A percentile compares a stretch with the other conserved stretches of the same genome.
Evolutionary conservation across 2,329 filamentous ascomycete genomes (phyloP).

Genomic region (Cladosporium oxysporum): DNA sequence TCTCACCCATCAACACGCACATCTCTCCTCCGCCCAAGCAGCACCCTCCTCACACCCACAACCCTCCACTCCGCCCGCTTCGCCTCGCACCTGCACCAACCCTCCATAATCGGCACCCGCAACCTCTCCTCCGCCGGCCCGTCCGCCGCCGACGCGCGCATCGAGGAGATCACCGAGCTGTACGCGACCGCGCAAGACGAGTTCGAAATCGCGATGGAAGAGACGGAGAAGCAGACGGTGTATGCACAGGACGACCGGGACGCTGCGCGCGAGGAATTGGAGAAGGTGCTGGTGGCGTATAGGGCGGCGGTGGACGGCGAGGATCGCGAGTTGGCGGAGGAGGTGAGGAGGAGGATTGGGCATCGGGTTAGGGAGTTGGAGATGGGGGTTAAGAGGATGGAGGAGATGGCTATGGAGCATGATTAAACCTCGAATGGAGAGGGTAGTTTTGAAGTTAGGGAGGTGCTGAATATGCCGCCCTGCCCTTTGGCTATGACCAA

Average conservation of each 20-base stretch:
- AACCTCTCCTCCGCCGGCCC: slow-evolving; percentile 30
- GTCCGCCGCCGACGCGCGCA: slow-evolving; percentile 39
- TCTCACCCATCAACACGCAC: slow-evolving; percentile 13
- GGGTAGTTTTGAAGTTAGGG: no score
- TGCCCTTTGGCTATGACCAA: not conserved
- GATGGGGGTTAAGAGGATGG: slow-evolving; percentile 52
- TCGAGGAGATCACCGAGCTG: slow-evolving; percentile 46
- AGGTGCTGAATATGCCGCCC: not conserved
- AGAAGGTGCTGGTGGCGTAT: slow-evolving; percentile 51
- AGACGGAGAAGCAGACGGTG: slow-evolving; percentile 55
- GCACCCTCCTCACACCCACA: slow-evolving; percentile 7
- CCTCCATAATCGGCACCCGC: slow-evolving; percentile 26
- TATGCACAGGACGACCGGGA: slow-evolving; percentile 58
- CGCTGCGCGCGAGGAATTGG: slow-evolving; percentile 55
- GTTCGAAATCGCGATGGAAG: slow-evolving; percentile 55
- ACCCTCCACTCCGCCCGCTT: slow-evolving; percentile 11
- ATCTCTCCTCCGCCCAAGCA: slow-evolving; percentile 25
- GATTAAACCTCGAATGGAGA: slow-evolving; percentile 37
- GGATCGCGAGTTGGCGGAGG: slow-evolving; percentile 47
- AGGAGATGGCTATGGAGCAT: slow-evolving; percentile 52
- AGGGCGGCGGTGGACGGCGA: slow-evolving; percentile 44
- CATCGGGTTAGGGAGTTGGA: slow-evolving; percentile 56
- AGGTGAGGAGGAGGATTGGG: slow-evolving; percentile 54
- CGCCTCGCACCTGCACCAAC: slow-evolving; percentile 31
- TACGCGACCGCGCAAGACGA: slow-evolving; percentile 43